Conservation (phyloP, 352 stramenopile species). For the Phytophthora megakarya region DNA sequence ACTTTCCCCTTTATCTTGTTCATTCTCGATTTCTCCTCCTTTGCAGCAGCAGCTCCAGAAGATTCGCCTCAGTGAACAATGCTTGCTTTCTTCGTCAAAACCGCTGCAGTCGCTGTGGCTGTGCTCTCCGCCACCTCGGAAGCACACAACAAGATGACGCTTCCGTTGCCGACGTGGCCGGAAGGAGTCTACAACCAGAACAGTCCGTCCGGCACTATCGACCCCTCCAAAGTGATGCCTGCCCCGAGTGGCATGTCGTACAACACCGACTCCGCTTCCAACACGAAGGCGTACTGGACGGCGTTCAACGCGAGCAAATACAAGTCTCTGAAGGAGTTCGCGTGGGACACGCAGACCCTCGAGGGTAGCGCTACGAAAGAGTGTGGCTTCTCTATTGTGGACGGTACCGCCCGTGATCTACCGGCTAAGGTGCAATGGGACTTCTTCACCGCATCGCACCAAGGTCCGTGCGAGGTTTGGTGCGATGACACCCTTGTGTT, state of each 20-base stretch:
- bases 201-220: slow-evolving; percentile 48
- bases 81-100: slow-evolving; percentile 35
- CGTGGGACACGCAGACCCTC: slow-evolving; percentile 29
- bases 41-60: slow-evolving; percentile 8
- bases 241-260: slow-evolving; percentile 53
- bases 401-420: slow-evolving; percentile 30
- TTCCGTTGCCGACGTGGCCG: slow-evolving; percentile 48
- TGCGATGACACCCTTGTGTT: slow-evolving; percentile 50
- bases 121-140: slow-evolving; percentile 29
- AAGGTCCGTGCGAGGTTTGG: slow-evolving; percentile 52
- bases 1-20: slow-evolving; percentile 12
- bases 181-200: slow-evolving; percentile 43
- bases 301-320: slow-evolving; percentile 47
- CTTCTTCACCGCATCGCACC: slow-evolving; percentile 45
- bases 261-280: slow-evolving; percentile 32
- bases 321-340: slow-evolving; percentile 40
- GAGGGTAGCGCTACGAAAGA: slow-evolving; percentile 32
- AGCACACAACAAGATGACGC: slow-evolving; percentile 53
- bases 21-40: slow-evolving; percentile 37
- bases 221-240: slow-evolving; percentile 39
- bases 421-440: slow-evolving; percentile 43
- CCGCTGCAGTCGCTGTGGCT: slow-evolving; percentile 20
- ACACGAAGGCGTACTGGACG: slow-evolving; percentile 43
- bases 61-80: slow-evolving; percentile 24
- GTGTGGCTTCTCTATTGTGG: slow-evolving; percentile 36